These are phyloP conservation scores for Volvariella volvacea DNA, from an alignment of 1,284 basidiomycete species.

Conservation along the genomic window DNA sequence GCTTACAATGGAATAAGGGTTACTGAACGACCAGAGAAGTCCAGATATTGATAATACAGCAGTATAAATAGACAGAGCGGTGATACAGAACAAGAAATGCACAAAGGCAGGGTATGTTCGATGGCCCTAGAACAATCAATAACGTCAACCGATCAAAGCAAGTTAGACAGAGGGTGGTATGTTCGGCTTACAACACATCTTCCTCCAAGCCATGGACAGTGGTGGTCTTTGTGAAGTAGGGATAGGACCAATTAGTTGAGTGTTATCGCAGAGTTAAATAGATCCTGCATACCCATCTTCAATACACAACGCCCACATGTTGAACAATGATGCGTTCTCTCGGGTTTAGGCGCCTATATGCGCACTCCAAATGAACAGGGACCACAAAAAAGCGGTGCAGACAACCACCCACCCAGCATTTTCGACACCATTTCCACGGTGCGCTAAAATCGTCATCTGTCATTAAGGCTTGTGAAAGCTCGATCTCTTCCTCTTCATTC, in stretches of 20 bases:
- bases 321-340: constrained; percentile 79
- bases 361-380: constrained; percentile 3
- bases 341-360: constrained; percentile 64
- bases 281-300: constrained; percentile 70
- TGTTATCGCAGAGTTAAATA: not conserved
- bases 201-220: constrained; percentile 80
- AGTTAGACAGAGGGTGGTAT: constrained; percentile 18
- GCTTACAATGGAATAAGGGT: constrained; percentile 55
- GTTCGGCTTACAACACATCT: constrained; percentile 78
- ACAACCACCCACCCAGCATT: constrained; percentile 45
- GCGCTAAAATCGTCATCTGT: constrained; percentile 41
- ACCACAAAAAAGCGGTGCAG: not conserved
- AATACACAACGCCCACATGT: constrained; percentile 74
- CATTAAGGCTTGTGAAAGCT: constrained; percentile 56
- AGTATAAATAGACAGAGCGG: constrained; percentile 60
- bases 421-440: constrained; percentile 67
- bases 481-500: constrained; percentile 40
- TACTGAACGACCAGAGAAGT: constrained; percentile 61
- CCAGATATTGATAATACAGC: constrained; percentile 49
- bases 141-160: not conserved
- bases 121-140: constrained; percentile 57
- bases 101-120: constrained; percentile 84
- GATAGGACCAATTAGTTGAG: not conserved
- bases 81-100: constrained; percentile 70
- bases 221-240: too few species aligned